These are phyloP conservation scores for Nasturtium officinale DNA, from an alignment of 345 rosid species.

Conservation along the genomic window DNA sequence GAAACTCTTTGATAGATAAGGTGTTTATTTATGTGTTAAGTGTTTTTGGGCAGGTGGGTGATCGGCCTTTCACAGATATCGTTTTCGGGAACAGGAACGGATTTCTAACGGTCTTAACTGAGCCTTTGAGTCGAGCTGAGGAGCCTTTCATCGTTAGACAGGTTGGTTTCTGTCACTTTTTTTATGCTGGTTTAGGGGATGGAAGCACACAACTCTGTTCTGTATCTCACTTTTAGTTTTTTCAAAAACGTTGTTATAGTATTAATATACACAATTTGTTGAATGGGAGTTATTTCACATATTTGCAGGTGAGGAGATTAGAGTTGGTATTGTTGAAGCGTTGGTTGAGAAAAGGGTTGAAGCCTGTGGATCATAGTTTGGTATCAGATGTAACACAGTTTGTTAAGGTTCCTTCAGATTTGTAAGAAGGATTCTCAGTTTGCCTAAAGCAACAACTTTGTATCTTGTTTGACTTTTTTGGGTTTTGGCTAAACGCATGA, in stretches of 20 bases:
- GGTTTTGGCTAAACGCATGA: constrained; percentile 44
- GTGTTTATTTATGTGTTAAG: constrained; percentile 19
- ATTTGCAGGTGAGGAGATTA: constrained; percentile 82
- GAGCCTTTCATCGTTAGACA: constrained; percentile 96
- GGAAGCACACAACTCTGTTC: constrained; percentile 16
- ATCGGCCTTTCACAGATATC: constrained; percentile 90
- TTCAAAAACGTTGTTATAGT: neutral
- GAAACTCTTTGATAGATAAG: constrained; percentile 5
- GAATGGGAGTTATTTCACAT: constrained; percentile 11
- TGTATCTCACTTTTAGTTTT: neutral
- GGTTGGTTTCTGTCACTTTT: constrained; percentile 53
- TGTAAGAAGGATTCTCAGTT: constrained; percentile 42
- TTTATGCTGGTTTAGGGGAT: neutral
- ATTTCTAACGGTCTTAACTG: constrained; percentile 73
- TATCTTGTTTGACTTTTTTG: constrained; percentile 9
- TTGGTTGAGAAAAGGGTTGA: constrained; percentile 72
- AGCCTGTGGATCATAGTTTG: constrained; percentile 63
- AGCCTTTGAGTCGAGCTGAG: constrained; percentile 73
- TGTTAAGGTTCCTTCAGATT: constrained; percentile 56
- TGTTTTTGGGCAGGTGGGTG: constrained; percentile 74
- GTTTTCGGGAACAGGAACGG: constrained; percentile 89
- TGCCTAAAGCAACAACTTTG: constrained; percentile 27
- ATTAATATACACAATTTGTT: neutral
- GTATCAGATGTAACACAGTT: constrained; percentile 62
- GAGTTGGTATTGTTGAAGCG: constrained; percentile 58